Evolutionary conservation across 2,329 filamentous ascomycete species (phyloP), one percentile per base, ranked within the genome.

Genomic region (Aplosporella prunicola): DNA sequence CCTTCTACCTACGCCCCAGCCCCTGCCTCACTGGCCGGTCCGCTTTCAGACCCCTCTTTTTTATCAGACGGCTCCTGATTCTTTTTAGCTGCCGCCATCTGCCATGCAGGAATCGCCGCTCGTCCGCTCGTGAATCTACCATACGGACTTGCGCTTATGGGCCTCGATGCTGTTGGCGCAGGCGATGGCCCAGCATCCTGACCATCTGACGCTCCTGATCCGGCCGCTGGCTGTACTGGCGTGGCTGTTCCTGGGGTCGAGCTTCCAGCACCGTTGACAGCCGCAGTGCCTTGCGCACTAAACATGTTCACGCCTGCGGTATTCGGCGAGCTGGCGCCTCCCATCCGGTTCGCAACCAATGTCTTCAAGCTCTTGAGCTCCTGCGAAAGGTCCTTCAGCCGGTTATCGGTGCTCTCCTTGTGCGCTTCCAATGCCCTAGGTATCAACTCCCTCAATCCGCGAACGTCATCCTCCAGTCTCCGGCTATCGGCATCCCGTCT

Each of bases 351-450:
- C 22, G 69, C 69, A 34, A 98, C 76, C 36, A 98, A 69, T 2
- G 84, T 83, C 72, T 95, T 96, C 51, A 98, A 67, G 57, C 88
- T 95, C 67, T 83, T 86, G 51, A 98, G 70, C 62, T 98, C 91
- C 5, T 71, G 74, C 47, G 84, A 83, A 47, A 98, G 75, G 51
- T 96, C 91, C 59, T 79, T 82, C 41, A 98, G 66, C 32, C 87
- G 74, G 47, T 69, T 74, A 55, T 96, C 88, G 17, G 83, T 85
- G 37, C 77, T 71, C 44, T 89, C 83, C 62, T 89, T 89, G 55
- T 95, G 86, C 36, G 81, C 82, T 45, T 91, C 79, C 51, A 98
- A 74, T 2, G 88, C 88, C 59, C 83, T 85, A 6, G 93, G 91
- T 38, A 98, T 86, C 35, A 83, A 69, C 47, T 88, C 83, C 57